Conservation (phyloP, 1,284 basidiomycete species). For the Cutaneotrichosporon sp. region DNA sequence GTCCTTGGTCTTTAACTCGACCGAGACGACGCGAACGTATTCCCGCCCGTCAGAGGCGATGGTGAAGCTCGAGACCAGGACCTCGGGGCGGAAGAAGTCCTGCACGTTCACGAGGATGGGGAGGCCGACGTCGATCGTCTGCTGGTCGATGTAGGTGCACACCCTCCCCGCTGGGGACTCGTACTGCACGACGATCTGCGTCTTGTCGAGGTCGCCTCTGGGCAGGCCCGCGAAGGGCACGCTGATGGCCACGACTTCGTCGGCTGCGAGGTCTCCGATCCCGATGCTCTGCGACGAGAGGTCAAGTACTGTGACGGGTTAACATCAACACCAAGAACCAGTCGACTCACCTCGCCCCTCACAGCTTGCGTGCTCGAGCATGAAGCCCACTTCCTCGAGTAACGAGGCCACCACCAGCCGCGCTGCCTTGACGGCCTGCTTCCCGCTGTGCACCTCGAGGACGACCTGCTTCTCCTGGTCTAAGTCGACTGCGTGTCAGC, state of each 20-base stretch:
- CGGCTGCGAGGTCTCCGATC: constrained; percentile 26
- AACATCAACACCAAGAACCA: not conserved
- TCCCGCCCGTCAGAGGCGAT: constrained; percentile 50
- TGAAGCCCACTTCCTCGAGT: constrained; percentile 30
- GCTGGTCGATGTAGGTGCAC: constrained; percentile 33
- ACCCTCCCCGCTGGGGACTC: constrained; percentile 6
- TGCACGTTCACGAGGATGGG: constrained; percentile 55
- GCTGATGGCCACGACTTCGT: constrained; percentile 19
- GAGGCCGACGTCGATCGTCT: constrained; percentile 45
- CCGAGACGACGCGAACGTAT: constrained; percentile 40
- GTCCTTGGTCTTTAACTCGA: constrained; percentile 28
- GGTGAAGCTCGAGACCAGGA: constrained; percentile 53
- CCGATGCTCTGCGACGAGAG: constrained; percentile 13
- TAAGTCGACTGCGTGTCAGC: constrained; percentile 36
- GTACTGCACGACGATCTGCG: constrained; percentile 36
- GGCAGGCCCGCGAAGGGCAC: constrained; percentile 40
- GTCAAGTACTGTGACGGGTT: constrained; percentile 7
- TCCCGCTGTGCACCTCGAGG: constrained; percentile 33
- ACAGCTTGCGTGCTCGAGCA: constrained; percentile 21
- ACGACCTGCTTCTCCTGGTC: constrained; percentile 39
- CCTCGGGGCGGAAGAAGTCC: constrained; percentile 53
- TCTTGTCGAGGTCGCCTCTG: constrained; percentile 35
- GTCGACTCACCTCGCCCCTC: constrained; percentile 13
- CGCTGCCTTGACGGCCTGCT: constrained; percentile 21
- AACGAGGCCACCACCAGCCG: constrained; percentile 26